A percentile compares a stretch with the other conserved stretches of the same genome.
These are phyloP conservation scores for Xylaria longipes DNA, from an alignment of 495 filamentous ascomycete species.

Conservation along the genomic window DNA sequence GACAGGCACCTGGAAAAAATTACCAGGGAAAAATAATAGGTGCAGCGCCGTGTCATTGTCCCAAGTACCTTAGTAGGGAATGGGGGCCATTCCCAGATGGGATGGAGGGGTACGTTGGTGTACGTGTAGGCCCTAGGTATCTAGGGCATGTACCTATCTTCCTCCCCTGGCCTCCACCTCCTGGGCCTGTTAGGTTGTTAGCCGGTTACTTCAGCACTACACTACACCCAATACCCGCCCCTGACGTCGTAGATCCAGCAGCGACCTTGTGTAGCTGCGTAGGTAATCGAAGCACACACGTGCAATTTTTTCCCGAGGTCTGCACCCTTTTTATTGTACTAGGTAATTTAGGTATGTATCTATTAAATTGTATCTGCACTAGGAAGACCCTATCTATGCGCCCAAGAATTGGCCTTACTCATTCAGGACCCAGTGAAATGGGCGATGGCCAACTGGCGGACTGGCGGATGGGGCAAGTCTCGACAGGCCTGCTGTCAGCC, in stretches of 20 bases:
- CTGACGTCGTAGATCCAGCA: neutral
- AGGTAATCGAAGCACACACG: neutral
- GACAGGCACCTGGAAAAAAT: slow-evolving; percentile 15
- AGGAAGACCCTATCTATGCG: neutral
- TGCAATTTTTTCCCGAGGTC: neutral
- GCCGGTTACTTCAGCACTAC: neutral
- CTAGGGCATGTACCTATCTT: slow-evolving; percentile 2
- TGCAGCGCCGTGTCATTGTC: neutral
- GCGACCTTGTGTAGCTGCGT: neutral
- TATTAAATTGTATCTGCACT: neutral
- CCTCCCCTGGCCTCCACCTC: neutral
- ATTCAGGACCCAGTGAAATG: neutral
- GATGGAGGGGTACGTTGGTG: slow-evolving; percentile 10
- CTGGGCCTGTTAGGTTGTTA: neutral
- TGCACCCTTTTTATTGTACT: neutral
- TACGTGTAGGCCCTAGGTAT: slow-evolving; percentile 5
- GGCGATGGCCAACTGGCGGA: neutral
- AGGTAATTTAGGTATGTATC: neutral
- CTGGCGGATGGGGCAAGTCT: neutral
- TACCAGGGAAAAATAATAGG: slow-evolving; percentile 12
- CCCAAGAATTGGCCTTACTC: neutral
- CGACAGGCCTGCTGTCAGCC: neutral
- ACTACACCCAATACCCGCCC: neutral
- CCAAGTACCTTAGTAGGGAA: neutral
- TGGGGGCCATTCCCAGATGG: slow-evolving; percentile 7